These are phyloP conservation scores for Cladosporium colombiae DNA, from an alignment of 2,329 filamentous ascomycete genomes.

Conservation along the genomic window DNA sequence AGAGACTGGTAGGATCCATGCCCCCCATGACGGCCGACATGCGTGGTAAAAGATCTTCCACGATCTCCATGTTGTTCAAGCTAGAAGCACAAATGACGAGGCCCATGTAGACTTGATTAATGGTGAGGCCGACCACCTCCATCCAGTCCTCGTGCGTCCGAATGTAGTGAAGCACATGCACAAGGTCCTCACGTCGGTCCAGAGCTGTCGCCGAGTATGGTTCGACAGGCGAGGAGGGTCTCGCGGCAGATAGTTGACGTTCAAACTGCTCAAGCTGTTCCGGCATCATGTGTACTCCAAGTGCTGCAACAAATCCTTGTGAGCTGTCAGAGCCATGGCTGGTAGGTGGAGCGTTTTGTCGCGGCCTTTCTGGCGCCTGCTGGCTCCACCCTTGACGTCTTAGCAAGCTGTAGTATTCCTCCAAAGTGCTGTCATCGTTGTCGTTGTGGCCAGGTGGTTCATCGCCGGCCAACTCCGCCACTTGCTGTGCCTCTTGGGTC, in stretches of 20 bases:
- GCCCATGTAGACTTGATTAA: conserved; percentile 12
- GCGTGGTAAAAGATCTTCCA: conserved; percentile 1
- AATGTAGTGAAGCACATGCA: conserved; percentile 6
- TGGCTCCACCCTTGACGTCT: conserved; percentile 31
- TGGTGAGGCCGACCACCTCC: background rate
- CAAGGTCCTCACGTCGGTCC: conserved; percentile 7
- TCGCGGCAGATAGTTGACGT: background rate
- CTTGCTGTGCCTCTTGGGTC: conserved; percentile 6
- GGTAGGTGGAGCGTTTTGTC: background rate
- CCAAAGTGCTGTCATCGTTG: conserved; percentile 25
- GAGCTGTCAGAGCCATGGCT: background rate
- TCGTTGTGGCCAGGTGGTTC: conserved; percentile 19
- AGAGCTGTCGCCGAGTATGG: conserved; percentile 12
- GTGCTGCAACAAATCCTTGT: background rate
- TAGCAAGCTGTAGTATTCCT: conserved; percentile 36
- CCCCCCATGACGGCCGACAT: conserved; percentile 13
- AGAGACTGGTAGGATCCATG: conserved; percentile 8
- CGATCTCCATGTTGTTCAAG: background rate
- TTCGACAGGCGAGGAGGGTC: conserved; percentile 2
- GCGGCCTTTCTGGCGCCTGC: conserved; percentile 6
- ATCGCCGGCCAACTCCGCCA: conserved; percentile 2
- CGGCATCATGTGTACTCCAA: background rate
- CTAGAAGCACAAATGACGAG: conserved; percentile 11
- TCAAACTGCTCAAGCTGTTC: conserved; percentile 14
- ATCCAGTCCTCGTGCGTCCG: background rate